Evolutionary conservation across 108 stramenopile species (phyloP).

Genomic region (Parietichytrium sp.): DNA sequence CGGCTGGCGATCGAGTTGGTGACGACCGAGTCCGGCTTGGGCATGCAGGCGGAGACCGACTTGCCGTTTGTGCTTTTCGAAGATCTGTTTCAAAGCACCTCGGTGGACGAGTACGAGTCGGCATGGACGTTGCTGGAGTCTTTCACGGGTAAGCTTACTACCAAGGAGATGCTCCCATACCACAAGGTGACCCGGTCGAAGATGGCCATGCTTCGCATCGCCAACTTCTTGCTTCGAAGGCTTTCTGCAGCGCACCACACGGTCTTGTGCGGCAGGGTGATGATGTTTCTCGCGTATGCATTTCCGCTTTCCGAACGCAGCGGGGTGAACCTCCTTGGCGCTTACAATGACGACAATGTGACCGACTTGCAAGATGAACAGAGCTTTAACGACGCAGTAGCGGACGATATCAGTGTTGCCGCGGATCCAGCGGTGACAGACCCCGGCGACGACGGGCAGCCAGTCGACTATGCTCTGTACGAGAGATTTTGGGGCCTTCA

Average conservation of each 20-base stretch:
- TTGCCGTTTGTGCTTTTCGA: neutral
- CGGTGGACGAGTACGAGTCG: neutral
- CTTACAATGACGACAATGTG: constrained; percentile 30
- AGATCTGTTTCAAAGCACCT: neutral
- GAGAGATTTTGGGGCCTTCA: constrained; percentile 52
- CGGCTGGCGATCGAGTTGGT: too few species aligned
- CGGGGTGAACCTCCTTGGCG: constrained; percentile 36
- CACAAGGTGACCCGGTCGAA: constrained; percentile 20
- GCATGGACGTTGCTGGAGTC: constrained; percentile 23
- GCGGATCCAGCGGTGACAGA: neutral
- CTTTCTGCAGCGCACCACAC: constrained; percentile 31
- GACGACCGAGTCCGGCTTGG: too few species aligned
- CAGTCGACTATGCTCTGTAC: constrained; percentile 52
- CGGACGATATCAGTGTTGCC: too few species aligned
- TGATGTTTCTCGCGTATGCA: constrained; percentile 34
- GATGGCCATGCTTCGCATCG: constrained; percentile 42
- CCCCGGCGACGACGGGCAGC: constrained; percentile 6
- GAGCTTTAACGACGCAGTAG: neutral
- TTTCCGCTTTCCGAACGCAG: constrained; percentile 37
- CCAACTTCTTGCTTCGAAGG: constrained; percentile 38
- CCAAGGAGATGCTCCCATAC: neutral
- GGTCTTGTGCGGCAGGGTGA: constrained; percentile 38
- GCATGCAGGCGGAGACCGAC: neutral
- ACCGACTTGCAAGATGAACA: constrained; percentile 11
- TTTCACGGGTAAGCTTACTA: neutral